Percentiles rank a stretch among this genome's conserved stretches.
Evolutionary conservation across 768 basidiomycete genomes (phyloP).

Genomic region (Saitozyma podzolica): DNA sequence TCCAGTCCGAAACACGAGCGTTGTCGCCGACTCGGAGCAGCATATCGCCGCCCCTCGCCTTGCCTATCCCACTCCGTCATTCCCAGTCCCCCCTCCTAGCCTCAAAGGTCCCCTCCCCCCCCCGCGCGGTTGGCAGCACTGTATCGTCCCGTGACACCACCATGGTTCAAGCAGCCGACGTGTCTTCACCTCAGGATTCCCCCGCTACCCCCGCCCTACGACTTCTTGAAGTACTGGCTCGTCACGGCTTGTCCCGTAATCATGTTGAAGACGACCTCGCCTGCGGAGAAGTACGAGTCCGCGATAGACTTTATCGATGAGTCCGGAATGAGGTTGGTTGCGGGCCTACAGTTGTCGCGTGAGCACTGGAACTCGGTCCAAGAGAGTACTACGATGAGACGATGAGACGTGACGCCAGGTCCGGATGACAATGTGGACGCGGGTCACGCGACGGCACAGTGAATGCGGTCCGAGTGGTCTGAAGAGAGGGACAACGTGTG

Average conservation of each 20-base stretch:
- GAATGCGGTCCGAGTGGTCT: background rate
- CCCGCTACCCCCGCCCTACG: slow-evolving; percentile 8
- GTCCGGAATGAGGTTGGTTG: slow-evolving; percentile 71
- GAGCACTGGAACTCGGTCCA: background rate
- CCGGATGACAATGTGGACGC: too few relatives aligned
- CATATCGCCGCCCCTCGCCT: too few relatives aligned
- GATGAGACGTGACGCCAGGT: too few relatives aligned
- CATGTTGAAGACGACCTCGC: slow-evolving; percentile 86
- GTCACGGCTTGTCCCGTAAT: slow-evolving; percentile 81
- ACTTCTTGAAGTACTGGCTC: slow-evolving; percentile 65
- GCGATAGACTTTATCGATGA: slow-evolving; percentile 72
- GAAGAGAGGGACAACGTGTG: background rate
- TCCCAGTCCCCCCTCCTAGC: background rate
- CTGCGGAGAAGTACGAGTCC: slow-evolving; percentile 78
- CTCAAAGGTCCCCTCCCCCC: background rate
- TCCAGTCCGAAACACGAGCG: too few relatives aligned
- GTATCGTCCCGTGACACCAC: background rate
- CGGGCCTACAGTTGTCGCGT: slow-evolving; percentile 57
- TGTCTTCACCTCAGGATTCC: background rate
- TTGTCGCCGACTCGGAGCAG: too few relatives aligned
- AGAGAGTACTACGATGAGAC: too few relatives aligned
- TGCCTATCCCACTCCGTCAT: too few relatives aligned
- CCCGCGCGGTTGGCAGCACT: background rate
- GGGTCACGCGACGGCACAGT: background rate
- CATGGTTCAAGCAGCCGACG: background rate